Evolutionary conservation across 768 basidiomycete species (phyloP).

Genomic region (Lactarius akahatsu): DNA sequence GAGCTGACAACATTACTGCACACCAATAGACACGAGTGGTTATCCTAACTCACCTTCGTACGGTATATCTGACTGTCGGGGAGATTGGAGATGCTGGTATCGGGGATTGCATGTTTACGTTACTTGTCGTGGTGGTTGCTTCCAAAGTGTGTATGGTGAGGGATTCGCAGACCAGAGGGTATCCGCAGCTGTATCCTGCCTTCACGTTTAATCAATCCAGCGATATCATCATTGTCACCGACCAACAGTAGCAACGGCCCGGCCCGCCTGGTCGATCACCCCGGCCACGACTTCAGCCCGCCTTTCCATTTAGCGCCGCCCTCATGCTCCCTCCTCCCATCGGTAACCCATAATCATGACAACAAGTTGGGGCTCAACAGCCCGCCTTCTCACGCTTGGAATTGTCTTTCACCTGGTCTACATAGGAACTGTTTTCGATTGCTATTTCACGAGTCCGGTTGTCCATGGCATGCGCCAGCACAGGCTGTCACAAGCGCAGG

Average conservation of each 20-base stretch:
- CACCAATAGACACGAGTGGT: neutral
- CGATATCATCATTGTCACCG: neutral
- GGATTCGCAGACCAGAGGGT: neutral
- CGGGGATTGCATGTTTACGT: slow-evolving; percentile 6
- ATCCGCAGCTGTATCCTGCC: neutral
- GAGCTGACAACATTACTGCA: slow-evolving; percentile 46
- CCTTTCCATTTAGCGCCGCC: neutral
- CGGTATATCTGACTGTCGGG: slow-evolving; percentile 14
- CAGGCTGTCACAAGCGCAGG: slow-evolving; percentile 45
- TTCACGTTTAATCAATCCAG: neutral
- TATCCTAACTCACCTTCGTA: slow-evolving; percentile 16
- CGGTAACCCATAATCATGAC: slow-evolving; percentile 12
- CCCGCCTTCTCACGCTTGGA: slow-evolving; percentile 57
- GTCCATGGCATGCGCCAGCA: slow-evolving; percentile 72
- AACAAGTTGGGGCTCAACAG: slow-evolving; percentile 18
- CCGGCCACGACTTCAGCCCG: neutral
- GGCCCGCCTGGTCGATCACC: neutral
- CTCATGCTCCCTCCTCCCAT: neutral
- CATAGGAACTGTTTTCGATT: slow-evolving; percentile 76
- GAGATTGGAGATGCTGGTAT: neutral
- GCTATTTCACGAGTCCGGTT: slow-evolving; percentile 84
- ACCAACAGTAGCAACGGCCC: neutral
- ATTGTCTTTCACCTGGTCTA: slow-evolving; percentile 74
- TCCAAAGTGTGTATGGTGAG: neutral
- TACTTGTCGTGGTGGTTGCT: neutral